These are phyloP conservation scores for Colletotrichum plurivorum DNA, from an alignment of 2,329 filamentous ascomycete species.

Conservation along the genomic window DNA sequence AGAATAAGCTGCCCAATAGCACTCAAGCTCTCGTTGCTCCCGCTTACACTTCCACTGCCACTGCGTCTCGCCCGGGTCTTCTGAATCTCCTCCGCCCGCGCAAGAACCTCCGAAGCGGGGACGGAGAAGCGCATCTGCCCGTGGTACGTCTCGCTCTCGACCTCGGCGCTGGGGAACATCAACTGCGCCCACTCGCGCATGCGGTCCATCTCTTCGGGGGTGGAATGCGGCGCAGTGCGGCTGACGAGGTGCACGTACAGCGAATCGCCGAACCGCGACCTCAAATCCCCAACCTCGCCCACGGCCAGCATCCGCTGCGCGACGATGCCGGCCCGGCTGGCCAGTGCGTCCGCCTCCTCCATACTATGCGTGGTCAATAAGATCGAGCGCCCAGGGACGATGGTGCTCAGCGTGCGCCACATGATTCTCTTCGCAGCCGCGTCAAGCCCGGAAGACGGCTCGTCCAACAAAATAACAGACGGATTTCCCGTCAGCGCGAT, in stretches of 20 bases:
- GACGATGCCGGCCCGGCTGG: slow-evolving; percentile 87
- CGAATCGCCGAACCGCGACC: slow-evolving; percentile 81
- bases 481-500: slow-evolving; percentile 96
- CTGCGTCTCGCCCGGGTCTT: background rate
- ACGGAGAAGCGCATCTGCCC: slow-evolving; percentile 48
- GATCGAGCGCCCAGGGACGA: slow-evolving; percentile 83
- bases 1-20: slow-evolving; percentile 80
- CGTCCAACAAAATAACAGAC: slow-evolving; percentile 87
- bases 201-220: slow-evolving; percentile 74
- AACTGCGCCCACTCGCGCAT: slow-evolving; percentile 76
- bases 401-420: slow-evolving; percentile 86
- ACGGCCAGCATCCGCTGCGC: slow-evolving; percentile 88
- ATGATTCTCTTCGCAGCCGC: slow-evolving; percentile 92
- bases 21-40: slow-evolving; percentile 44
- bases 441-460: slow-evolving; percentile 90
- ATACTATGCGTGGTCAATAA: slow-evolving; percentile 93
- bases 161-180: slow-evolving; percentile 73
- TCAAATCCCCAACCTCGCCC: slow-evolving; percentile 80
- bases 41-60: background rate
- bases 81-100: background rate
- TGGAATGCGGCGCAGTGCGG: slow-evolving; percentile 80
- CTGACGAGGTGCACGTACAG: slow-evolving; percentile 88
- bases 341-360: slow-evolving; percentile 94
- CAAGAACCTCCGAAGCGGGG: slow-evolving; percentile 38
- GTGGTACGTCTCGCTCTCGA: slow-evolving; percentile 71